Evolutionary conservation across 2,329 filamentous ascomycete species (phyloP).

Genomic region (Ilyonectria robusta): DNA sequence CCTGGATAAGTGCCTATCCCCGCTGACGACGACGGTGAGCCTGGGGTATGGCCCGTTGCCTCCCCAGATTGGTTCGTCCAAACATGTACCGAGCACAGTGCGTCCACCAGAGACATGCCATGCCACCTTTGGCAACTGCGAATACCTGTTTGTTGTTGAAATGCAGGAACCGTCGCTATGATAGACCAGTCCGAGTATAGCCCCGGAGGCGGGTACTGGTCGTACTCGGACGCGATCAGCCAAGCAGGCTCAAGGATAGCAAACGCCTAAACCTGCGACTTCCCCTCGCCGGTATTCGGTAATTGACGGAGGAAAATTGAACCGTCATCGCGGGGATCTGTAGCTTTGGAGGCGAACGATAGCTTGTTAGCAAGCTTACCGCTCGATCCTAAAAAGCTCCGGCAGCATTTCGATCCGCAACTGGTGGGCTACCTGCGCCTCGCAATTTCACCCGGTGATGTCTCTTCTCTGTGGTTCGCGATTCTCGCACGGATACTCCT

Average conservation of each 20-base stretch:
- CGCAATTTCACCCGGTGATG: neutral
- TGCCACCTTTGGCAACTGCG: neutral
- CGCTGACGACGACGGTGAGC: conserved; percentile 13
- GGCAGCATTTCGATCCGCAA: neutral
- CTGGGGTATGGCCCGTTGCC: conserved; percentile 13
- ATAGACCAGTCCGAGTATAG: conserved; percentile 1
- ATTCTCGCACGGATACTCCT: neutral
- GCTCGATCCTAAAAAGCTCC: neutral
- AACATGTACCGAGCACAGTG: conserved; percentile 3
- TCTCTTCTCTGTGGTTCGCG: neutral
- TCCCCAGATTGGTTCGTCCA: neutral
- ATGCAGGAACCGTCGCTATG: conserved; percentile 14
- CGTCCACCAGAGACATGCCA: neutral
- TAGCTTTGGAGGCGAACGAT: neutral
- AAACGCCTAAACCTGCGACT: conserved; percentile 4
- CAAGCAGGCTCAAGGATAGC: neutral
- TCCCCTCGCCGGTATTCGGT: neutral
- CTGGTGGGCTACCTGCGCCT: neutral
- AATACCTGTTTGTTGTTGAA: conserved; percentile 6
- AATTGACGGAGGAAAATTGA: conserved; percentile 18
- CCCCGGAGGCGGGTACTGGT: conserved; percentile 9
- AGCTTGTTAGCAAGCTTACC: neutral
- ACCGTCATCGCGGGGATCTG: conserved; percentile 1
- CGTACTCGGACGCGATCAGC: neutral
- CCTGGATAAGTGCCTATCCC: conserved; percentile 4